These are phyloP conservation scores for Colletotrichum sp. DNA, from an alignment of 2,329 filamentous ascomycete species.

Conservation along the genomic window DNA sequence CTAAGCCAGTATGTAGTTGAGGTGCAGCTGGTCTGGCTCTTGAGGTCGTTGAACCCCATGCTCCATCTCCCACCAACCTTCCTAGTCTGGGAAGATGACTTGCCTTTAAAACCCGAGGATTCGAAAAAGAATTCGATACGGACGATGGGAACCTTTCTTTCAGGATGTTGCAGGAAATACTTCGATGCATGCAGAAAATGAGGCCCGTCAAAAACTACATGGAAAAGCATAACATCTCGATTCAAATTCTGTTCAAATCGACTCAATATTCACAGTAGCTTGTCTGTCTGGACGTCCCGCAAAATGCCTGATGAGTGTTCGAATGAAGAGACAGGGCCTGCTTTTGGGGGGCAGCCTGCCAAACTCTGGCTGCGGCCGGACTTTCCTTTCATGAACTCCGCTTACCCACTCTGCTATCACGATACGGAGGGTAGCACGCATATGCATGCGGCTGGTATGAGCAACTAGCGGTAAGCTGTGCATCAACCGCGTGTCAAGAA, in stretches of 20 bases:
- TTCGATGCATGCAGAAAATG: background rate
- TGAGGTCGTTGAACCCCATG: background rate
- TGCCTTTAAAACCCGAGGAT: background rate
- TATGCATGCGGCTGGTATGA: background rate
- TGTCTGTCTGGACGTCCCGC: background rate
- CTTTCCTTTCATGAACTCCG: background rate
- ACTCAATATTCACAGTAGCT: background rate
- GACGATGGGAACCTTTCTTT: rapidly evolving
- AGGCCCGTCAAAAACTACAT: background rate
- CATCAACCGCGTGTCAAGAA: background rate
- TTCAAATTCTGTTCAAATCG: rapidly evolving
- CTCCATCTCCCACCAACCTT: background rate
- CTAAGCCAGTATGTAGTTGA: background rate
- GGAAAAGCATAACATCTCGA: background rate
- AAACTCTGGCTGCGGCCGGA: background rate
- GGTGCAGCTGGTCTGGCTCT: background rate
- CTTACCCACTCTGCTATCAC: background rate
- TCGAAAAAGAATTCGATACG: background rate
- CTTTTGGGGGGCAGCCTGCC: background rate
- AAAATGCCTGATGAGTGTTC: background rate
- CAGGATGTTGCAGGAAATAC: background rate
- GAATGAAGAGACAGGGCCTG: background rate
- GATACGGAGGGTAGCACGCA: background rate
- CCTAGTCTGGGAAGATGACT: background rate
- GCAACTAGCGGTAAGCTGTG: background rate